These are phyloP conservation scores for Salpingoeca rosetta DNA, from an alignment of 78 protist genomes.

Conservation along the genomic window DNA sequence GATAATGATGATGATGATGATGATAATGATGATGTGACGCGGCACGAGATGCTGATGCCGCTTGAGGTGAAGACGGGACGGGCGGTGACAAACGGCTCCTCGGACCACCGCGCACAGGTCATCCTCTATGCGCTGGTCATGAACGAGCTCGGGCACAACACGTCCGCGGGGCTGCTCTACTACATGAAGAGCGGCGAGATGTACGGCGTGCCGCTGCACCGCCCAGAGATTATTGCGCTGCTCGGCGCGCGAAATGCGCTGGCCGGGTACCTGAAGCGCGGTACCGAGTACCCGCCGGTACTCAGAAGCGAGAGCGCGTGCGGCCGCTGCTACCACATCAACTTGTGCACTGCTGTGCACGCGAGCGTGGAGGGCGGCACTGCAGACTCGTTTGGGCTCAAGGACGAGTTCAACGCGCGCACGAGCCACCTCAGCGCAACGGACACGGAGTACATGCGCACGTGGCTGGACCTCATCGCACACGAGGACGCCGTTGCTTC, in stretches of 20 bases:
- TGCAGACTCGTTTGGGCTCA: not conserved
- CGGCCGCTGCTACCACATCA: not conserved
- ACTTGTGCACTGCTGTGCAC: slow-evolving; percentile 1
- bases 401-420: not conserved
- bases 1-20: too few relatives aligned
- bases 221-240: not conserved
- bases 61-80: slow-evolving; percentile 39
- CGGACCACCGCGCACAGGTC: slow-evolving; percentile 28
- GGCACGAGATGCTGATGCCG: slow-evolving; percentile 24
- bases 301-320: not conserved
- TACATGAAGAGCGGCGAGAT: slow-evolving; percentile 5
- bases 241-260: slow-evolving; percentile 1
- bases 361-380: not conserved
- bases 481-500: slow-evolving; percentile 6
- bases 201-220: not conserved
- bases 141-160: slow-evolving; percentile 13
- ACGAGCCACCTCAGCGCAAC: slow-evolving; percentile 15
- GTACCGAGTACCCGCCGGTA: not conserved
- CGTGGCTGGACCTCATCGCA: slow-evolving; percentile 9
- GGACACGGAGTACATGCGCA: slow-evolving; percentile 15
- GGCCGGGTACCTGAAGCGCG: not conserved
- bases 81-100: not conserved
- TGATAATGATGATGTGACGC: too few relatives aligned
- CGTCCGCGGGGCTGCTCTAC: slow-evolving; percentile 11
- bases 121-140: slow-evolving; percentile 27